A percentile compares a stretch with the other conserved stretches of the same genome.
These are phyloP conservation scores for Coemansia sp. DNA, from an alignment of 192 early-diverging fungal genomes.

Conservation along the genomic window DNA sequence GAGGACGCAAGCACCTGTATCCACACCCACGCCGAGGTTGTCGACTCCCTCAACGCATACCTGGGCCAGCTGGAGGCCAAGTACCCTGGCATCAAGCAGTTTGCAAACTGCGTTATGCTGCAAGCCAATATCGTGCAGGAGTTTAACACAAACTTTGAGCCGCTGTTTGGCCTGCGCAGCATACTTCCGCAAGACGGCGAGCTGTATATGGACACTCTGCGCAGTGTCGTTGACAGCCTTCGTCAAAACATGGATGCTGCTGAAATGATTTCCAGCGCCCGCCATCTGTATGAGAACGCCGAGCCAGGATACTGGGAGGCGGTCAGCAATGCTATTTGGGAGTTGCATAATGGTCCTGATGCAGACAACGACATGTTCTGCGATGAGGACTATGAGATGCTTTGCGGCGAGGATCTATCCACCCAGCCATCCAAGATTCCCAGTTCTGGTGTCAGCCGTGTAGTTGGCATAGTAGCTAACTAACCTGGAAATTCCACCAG, in stretches of 20 bases:
- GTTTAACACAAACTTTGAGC: conserved; percentile 33
- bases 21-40: conserved; percentile 29
- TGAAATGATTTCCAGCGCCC: conserved; percentile 22
- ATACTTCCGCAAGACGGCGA: conserved; percentile 38
- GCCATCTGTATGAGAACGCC: conserved; percentile 14
- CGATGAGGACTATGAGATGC: not conserved
- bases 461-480: not conserved
- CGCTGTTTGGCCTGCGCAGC: conserved; percentile 32
- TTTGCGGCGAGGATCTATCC: not conserved
- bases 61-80: conserved; percentile 30
- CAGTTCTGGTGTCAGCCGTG: not conserved
- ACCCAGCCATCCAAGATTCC: not conserved
- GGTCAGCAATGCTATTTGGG: conserved; percentile 33
- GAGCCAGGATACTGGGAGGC: conserved; percentile 21
- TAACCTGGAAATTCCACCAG: not conserved
- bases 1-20: not conserved
- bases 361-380: conserved; percentile 6
- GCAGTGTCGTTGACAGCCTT: conserved; percentile 27
- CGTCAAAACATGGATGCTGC: conserved; percentile 22
- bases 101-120: conserved; percentile 39
- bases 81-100: conserved; percentile 44
- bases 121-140: conserved; percentile 46
- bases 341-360: conserved; percentile 21
- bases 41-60: conserved; percentile 29
- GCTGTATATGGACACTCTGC: conserved; percentile 42